Conservation (phyloP, 176 grass and related monocot species). For the Saccharum officinarum region DNA sequence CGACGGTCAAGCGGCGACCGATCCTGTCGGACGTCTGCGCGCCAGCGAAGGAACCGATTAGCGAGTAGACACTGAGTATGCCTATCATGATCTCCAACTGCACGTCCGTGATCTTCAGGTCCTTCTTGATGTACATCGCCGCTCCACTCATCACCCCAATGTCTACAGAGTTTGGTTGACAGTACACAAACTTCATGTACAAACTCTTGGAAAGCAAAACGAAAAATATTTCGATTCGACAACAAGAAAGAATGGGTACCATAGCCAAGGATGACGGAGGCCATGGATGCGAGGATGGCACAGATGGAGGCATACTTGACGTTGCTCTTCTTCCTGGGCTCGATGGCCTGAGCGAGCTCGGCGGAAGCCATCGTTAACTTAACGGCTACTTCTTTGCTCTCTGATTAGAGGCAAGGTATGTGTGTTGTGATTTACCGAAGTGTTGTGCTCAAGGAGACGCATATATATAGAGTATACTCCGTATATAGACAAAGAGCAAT, state of each 20-base stretch:
- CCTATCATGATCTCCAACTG: conserved; percentile 67
- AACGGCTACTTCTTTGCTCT: not conserved
- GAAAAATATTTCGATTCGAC: not conserved
- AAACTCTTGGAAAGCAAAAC: not conserved
- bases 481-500: not conserved
- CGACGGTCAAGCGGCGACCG: conserved; percentile 69
- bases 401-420: not conserved
- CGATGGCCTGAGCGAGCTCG: conserved; percentile 28
- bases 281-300: conserved; percentile 65
- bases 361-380: conserved; percentile 28
- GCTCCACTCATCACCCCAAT: conserved; percentile 18
- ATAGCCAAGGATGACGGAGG: conserved; percentile 65
- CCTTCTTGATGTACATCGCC: conserved; percentile 59
- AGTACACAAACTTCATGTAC: not conserved
- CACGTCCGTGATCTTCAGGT: conserved; percentile 49
- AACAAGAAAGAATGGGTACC: conserved; percentile 24
- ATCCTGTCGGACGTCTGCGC: conserved; percentile 76
- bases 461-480: not conserved
- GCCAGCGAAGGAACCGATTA: conserved; percentile 62
- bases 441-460: not conserved
- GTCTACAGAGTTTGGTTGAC: conserved; percentile 16
- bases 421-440: not conserved
- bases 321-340: conserved; percentile 50
- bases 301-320: conserved; percentile 53
- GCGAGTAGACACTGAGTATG: conserved; percentile 72